Evolutionary conservation across 1,284 basidiomycete genomes (phyloP).

Genomic region (Naganishia sp.): DNA sequence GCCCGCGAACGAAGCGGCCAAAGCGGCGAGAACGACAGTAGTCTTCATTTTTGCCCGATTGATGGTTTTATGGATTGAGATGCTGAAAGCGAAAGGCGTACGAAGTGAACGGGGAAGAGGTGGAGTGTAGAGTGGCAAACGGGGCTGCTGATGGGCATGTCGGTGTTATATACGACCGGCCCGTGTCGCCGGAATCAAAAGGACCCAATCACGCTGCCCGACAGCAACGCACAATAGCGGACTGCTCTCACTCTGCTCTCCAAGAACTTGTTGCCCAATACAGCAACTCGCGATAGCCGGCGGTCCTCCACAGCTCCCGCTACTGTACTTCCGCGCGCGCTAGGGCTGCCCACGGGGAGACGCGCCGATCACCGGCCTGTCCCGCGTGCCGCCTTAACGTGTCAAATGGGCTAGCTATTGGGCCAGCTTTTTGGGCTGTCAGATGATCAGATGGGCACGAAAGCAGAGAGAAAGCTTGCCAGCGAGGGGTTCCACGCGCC

Average conservation of each 20-base stretch:
- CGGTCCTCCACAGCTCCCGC: constrained; percentile 8
- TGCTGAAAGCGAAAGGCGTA: neutral
- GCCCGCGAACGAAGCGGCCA: constrained; percentile 30
- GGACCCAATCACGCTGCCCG: neutral
- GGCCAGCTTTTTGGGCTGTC: too few relatives aligned
- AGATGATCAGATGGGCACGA: too few relatives aligned
- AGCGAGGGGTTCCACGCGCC: too few relatives aligned
- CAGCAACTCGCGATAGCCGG: constrained; percentile 17
- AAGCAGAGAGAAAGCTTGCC: too few relatives aligned
- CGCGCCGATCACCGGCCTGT: neutral
- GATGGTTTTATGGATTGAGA: constrained; percentile 21
- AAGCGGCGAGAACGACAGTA: constrained; percentile 31
- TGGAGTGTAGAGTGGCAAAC: neutral
- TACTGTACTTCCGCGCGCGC: neutral
- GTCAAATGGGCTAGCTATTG: too few relatives aligned
- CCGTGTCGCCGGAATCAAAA: neutral
- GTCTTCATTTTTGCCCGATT: constrained; percentile 15
- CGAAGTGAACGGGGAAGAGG: neutral
- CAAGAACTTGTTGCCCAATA: constrained; percentile 6
- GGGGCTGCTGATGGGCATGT: neutral
- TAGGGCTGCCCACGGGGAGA: neutral
- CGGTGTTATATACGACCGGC: neutral
- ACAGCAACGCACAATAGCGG: neutral
- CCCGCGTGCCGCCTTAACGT: too few relatives aligned
- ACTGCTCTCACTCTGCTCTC: neutral